Evolutionary conservation across 106 monocot species (phyloP).

Genomic region (Apostasia ramifera): DNA sequence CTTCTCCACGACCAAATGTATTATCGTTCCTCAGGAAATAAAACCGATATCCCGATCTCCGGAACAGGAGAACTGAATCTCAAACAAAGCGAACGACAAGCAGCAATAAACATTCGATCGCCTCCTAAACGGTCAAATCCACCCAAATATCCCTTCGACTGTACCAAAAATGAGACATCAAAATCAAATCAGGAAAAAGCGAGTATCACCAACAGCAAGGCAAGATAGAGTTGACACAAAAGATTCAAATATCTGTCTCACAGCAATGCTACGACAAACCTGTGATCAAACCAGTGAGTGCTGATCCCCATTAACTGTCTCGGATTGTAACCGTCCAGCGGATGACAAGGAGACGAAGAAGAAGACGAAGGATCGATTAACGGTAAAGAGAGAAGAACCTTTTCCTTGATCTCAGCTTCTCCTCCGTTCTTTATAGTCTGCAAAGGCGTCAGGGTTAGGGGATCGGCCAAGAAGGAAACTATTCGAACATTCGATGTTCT

Average conservation of each 20-base stretch:
- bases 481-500: background rate
- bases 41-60: background rate
- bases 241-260: background rate
- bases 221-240: background rate
- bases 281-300: background rate
- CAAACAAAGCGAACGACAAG: background rate
- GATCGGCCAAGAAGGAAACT: background rate
- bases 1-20: background rate
- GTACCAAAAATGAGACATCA: background rate
- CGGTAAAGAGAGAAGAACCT: background rate
- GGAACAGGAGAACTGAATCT: background rate
- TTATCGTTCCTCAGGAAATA: background rate
- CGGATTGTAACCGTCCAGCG: background rate
- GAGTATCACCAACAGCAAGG: background rate
- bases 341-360: background rate
- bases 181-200: background rate
- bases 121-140: conserved; percentile 3
- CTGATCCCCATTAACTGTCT: background rate
- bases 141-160: background rate
- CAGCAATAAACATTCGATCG: background rate
- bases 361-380: background rate
- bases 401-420: background rate
- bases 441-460: background rate
- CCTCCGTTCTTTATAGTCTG: background rate
- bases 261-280: background rate